These are phyloP conservation scores for Penicillium crystallinum DNA, from an alignment of 495 filamentous ascomycete species.

Conservation along the genomic window DNA sequence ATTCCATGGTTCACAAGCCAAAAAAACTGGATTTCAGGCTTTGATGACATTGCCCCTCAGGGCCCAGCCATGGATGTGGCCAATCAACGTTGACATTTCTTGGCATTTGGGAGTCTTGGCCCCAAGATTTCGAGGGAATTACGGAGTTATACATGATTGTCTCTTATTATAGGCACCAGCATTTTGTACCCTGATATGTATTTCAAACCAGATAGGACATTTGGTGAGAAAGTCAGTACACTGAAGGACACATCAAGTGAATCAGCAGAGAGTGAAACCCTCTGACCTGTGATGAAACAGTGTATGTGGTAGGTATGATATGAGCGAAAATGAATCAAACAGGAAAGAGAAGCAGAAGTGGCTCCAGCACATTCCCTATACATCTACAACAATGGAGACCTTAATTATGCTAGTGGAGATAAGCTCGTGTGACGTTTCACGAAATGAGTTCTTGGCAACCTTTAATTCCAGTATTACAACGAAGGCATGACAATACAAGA, in stretches of 20 bases:
- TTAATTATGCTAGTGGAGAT: conserved; percentile 43
- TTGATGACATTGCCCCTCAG: conserved; percentile 23
- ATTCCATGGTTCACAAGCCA: conserved; percentile 14
- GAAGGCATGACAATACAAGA: conserved; percentile 20
- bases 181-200: not conserved
- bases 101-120: conserved; percentile 8
- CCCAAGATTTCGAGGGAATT: conserved; percentile 6
- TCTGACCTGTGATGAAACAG: not conserved
- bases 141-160: not conserved
- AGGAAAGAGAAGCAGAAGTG: not conserved
- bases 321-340: not conserved
- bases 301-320: not conserved
- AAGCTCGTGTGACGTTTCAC: conserved; percentile 45
- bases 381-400: conserved; percentile 18
- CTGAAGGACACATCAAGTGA: too few species aligned
- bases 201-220: too few species aligned
- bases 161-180: conserved; percentile 6
- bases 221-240: too few species aligned
- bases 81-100: conserved; percentile 11
- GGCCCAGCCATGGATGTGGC: not conserved
- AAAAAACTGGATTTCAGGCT: conserved; percentile 17
- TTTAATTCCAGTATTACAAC: conserved; percentile 25
- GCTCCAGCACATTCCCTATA: conserved; percentile 13
- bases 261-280: not conserved
- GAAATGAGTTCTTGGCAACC: conserved; percentile 26